Evolutionary conservation across 768 basidiomycete species (phyloP), one percentile per base, ranked within the genome.

Genomic region (Amanita thiersii): DNA sequence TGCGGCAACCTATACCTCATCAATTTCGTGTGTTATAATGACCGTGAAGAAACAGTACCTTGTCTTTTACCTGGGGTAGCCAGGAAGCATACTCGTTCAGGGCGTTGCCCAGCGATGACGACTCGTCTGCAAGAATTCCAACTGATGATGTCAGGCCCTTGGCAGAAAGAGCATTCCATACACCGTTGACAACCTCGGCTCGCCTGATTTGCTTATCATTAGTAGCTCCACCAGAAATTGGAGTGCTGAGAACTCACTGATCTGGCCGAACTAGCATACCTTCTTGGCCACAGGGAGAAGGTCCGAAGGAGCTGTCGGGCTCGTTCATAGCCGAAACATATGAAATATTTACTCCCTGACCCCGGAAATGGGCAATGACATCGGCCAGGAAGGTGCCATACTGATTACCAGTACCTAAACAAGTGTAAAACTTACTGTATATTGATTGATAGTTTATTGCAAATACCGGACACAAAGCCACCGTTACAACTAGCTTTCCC

Each of bases 281-380:
- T 52, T 71, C 68, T 50, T 71, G 69, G 14, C 63, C 62, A 47
- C 68, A 71, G 2, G 60, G 62, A 4, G 58, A 53, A 12, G 63
- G 62, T 2, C 62, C 63, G 46, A 66, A 65, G 9, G 36, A 63
- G 39, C 58, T 60, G 39, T 68, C 64, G 2, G 66, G 66, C 37
- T 66, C 65, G 45, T 71, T 69, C 61, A 71, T 70, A 6, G 66
- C 59, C 1, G 68, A 69, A 17, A 71, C 57, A 20, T 61, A 62
- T 28, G 56, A 60, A 37, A 71, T 63, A 10, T 55, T 54, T 21
- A 70, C 54, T 11, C 65, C 66, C 39, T 59, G 53, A 7, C 48
- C 50, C 23, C 59, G 55, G 53, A 65, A 71, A 49, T 69, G 64
- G 20, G 50, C 45, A 14, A 68, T 50, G 3, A 71, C 68, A 46